These are phyloP conservation scores for Ramaria sp. DNA, from an alignment of 768 basidiomycete species.

Conservation along the genomic window DNA sequence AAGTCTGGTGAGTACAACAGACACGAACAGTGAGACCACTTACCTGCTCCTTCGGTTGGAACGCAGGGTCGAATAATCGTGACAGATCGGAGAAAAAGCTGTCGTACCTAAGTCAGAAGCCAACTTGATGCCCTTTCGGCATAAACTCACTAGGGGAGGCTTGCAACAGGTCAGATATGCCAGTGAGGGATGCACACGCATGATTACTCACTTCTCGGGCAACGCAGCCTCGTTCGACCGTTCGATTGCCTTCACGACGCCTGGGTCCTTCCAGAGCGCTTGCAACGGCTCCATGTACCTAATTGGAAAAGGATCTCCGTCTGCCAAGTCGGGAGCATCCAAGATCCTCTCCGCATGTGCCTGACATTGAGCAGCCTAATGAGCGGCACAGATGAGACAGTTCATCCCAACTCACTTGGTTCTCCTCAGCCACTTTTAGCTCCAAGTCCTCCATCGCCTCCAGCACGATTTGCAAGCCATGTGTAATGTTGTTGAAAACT, in stretches of 20 bases:
- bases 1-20: not conserved
- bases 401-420: conserved; percentile 21
- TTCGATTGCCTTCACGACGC: conserved; percentile 64
- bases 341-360: conserved; percentile 53
- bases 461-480: conserved; percentile 72
- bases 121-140: not conserved
- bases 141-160: conserved; percentile 1
- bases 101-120: not conserved
- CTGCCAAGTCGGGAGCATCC: conserved; percentile 58
- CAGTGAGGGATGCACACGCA: not conserved
- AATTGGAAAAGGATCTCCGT: conserved; percentile 71
- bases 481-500: conserved; percentile 84
- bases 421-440: conserved; percentile 56
- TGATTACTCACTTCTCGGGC: conserved; percentile 66
- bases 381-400: not conserved
- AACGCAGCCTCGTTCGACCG: conserved; percentile 86
- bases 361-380: conserved; percentile 7
- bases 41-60: conserved; percentile 61
- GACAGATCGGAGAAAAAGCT: conserved; percentile 68
- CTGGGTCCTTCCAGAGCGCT: conserved; percentile 66
- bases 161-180: not conserved
- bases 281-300: conserved; percentile 57
- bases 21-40: not conserved
- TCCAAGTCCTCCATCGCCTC: conserved; percentile 88
- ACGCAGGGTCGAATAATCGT: conserved; percentile 64